These are phyloP conservation scores for Ottelia alismoides DNA, from an alignment of 106 monocot species.

Conservation along the genomic window DNA sequence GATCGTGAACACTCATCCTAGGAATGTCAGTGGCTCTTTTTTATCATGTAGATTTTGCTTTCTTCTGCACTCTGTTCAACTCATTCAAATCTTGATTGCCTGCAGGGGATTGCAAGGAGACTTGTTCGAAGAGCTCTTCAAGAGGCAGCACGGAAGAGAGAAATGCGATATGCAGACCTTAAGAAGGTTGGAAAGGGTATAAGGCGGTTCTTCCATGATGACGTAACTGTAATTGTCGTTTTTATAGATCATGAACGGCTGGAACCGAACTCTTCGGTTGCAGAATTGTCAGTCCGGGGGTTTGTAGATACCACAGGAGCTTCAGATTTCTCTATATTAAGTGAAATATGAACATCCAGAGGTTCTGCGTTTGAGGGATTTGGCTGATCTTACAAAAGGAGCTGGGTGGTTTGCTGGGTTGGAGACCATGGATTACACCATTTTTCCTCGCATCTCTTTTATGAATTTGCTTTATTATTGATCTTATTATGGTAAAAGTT, in stretches of 20 bases:
- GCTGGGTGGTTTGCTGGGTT: too few species aligned
- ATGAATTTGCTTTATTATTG: not conserved
- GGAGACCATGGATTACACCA: too few species aligned
- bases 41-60: too few species aligned
- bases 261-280: constrained; percentile 7
- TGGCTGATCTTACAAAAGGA: not conserved
- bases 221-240: constrained; percentile 62
- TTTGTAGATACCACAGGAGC: constrained; percentile 30
- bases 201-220: constrained; percentile 67
- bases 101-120: constrained; percentile 40
- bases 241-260: constrained; percentile 42
- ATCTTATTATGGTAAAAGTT: not conserved
- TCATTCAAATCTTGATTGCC: not conserved
- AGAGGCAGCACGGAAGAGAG: constrained; percentile 41
- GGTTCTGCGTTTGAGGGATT: not conserved
- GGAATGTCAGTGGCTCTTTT: constrained; percentile 27
- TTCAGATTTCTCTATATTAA: constrained; percentile 35
- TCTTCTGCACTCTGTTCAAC: not conserved
- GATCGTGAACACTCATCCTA: constrained; percentile 52
- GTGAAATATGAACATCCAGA: constrained; percentile 8
- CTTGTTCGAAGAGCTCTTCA: constrained; percentile 33
- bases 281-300: constrained; percentile 55
- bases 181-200: constrained; percentile 57
- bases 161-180: constrained; percentile 47
- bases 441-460: not conserved